These are phyloP conservation scores for Chaetomium globosum DNA, from an alignment of 2,329 filamentous ascomycete species.

Conservation along the genomic window DNA sequence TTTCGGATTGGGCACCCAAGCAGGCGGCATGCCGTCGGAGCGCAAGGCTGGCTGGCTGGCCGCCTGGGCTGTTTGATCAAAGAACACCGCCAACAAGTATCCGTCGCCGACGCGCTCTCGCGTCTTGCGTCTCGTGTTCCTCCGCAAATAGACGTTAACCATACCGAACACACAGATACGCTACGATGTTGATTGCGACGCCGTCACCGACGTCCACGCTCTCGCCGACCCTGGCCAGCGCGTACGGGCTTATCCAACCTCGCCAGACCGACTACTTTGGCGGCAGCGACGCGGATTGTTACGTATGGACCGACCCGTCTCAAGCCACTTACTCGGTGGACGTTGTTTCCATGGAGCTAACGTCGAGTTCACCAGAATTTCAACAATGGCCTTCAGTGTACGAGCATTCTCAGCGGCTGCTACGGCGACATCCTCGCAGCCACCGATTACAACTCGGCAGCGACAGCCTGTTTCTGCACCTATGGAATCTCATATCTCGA, in stretches of 20 bases:
- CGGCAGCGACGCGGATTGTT: conserved; percentile 22
- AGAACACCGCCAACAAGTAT: not conserved
- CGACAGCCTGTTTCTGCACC: conserved; percentile 35
- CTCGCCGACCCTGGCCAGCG: conserved; percentile 28
- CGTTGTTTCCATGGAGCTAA: conserved; percentile 2
- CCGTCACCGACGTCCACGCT: conserved; percentile 27
- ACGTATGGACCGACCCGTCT: conserved; percentile 7
- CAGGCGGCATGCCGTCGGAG: not conserved
- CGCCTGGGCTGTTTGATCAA: not conserved
- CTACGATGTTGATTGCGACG: conserved; percentile 22
- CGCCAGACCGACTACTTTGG: conserved; percentile 21
- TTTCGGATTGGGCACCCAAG: not conserved
- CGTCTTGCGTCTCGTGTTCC: not conserved
- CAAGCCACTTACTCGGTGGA: not conserved
- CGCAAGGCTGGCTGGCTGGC: conserved; percentile 2
- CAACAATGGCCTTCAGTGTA: conserved; percentile 25
- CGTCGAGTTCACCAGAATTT: conserved; percentile 8
- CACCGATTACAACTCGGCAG: conserved; percentile 15
- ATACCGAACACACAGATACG: not conserved
- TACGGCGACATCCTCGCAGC: conserved; percentile 11
- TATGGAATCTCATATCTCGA: conserved; percentile 36
- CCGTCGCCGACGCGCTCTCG: conserved; percentile 9
- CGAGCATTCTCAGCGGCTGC: conserved; percentile 32
- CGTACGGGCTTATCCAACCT: conserved; percentile 23
- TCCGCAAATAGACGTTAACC: not conserved